Evolutionary conservation across 2,329 filamentous ascomycete genomes (phyloP).

Genomic region (Diaporthe ilicicola): DNA sequence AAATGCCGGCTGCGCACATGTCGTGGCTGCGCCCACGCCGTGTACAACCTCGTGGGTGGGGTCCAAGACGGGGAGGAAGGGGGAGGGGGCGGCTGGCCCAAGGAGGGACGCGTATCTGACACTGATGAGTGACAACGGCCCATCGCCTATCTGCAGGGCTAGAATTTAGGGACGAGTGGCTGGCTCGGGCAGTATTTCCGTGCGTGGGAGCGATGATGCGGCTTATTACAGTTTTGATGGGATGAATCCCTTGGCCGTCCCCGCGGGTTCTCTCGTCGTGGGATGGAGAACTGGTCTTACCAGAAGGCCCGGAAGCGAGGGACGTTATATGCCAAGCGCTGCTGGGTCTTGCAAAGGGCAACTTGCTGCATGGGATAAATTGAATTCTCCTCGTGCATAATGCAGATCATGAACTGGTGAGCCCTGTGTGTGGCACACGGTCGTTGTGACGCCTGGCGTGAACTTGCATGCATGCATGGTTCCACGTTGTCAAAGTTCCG

Average conservation of each 20-base stretch:
- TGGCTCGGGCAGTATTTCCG: not conserved
- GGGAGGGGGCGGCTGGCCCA: not conserved
- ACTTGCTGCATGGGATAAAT: slow-evolving; percentile 6
- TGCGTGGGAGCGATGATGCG: slow-evolving; percentile 5
- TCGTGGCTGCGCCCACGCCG: not conserved
- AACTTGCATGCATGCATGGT: slow-evolving; percentile 25
- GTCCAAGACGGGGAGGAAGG: not conserved
- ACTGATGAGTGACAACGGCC: not conserved
- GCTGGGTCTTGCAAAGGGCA: not conserved
- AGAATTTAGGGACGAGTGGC: not conserved
- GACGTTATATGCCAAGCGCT: slow-evolving; percentile 22
- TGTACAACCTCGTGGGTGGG: not conserved
- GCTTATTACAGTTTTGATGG: slow-evolving; percentile 22
- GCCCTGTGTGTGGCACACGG: slow-evolving; percentile 13
- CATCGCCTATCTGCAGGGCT: slow-evolving; percentile 5
- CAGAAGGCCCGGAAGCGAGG: not conserved
- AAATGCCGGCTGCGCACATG: slow-evolving; percentile 5
- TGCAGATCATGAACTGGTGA: slow-evolving; percentile 15
- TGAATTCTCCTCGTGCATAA: slow-evolving; percentile 15
- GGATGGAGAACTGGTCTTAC: not conserved
- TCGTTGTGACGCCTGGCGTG: slow-evolving; percentile 17
- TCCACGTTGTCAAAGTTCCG: slow-evolving; percentile 16
- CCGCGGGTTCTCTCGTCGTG: not conserved
- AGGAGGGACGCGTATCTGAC: not conserved
- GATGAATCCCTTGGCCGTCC: slow-evolving; percentile 4